Base-by-base conservation (phyloP, 495 filamentous ascomycete genomes). In the Aspergillus nidulans region DNA sequence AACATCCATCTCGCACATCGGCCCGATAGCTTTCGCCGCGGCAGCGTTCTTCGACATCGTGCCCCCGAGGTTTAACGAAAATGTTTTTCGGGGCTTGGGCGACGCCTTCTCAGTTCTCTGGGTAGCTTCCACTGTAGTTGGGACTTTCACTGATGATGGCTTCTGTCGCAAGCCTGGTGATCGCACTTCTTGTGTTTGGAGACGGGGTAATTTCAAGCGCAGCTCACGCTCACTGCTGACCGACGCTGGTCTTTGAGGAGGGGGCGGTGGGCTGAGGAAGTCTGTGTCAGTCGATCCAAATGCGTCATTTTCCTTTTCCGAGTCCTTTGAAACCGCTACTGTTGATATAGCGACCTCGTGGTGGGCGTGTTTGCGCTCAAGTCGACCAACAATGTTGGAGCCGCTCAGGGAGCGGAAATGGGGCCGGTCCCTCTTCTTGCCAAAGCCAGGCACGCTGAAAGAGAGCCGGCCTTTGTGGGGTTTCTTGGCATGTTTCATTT, bases 181-280 rank as follows among this genome's bases (percentile, higher is more conserved):
- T 38, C 53, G 40, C 30, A 25, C 42, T 18, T 70, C 59, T n/a
- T 68, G 50, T 36, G 69, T 73, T 47, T 72, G 63, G 6, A 77
- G 62, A 49, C 69, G 70, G 13, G 74, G 71, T 20, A 73, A 57
- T 53, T 70, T 65, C 26, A 66, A 55, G 15, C 63, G 65, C 34
- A 71, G 51, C 28, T 65, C 60, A 30, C 56, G 59, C 53, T 64
- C 63, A 44, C 52, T 61, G n/a, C 44, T 52, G 38, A 18, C 60
- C 44, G 53, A 69, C 55, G 54, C 57, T n/a, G 57, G 56, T 9
- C 57, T 53, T 48, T 20, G 44, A 34, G 23, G 16, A 8, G 32
- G 42, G 1, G 19, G 26, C 59, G 58, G 19, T 56, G 30, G 18
- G 40, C 52, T 18, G 42, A 50, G 38, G 20, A 59, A 59, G 21